Conservation (phyloP, 2,329 filamentous ascomycete genomes). For the Paraphaeosphaeria minitans region DNA sequence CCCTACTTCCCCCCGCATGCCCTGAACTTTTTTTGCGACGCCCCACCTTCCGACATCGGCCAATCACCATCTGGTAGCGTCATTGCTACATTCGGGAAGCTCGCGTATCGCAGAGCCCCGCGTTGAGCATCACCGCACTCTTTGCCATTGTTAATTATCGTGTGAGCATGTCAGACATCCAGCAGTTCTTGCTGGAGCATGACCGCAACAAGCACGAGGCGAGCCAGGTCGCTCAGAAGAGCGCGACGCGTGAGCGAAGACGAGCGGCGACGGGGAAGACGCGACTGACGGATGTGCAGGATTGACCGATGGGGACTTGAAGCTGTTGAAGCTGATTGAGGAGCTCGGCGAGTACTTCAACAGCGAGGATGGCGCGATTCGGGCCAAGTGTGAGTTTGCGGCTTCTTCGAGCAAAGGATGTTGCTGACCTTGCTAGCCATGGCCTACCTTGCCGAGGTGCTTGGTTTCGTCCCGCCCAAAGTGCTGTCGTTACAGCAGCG, state of each 20-base stretch:
- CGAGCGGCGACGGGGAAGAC: slow-evolving; percentile 14
- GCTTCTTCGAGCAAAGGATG: slow-evolving; percentile 35
- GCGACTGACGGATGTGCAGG: slow-evolving; percentile 48
- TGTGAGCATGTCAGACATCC: slow-evolving; percentile 57
- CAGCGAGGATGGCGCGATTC: slow-evolving; percentile 64
- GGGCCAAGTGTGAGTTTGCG: slow-evolving; percentile 59
- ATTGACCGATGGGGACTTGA: slow-evolving; percentile 64
- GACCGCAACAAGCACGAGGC: slow-evolving; percentile 56
- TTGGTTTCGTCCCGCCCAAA: slow-evolving; percentile 57
- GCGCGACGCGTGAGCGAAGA: slow-evolving; percentile 46
- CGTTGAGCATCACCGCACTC: slow-evolving; percentile 5
- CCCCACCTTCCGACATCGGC: slow-evolving; percentile 27
- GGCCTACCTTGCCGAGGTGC: slow-evolving; percentile 58
- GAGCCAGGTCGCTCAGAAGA: slow-evolving; percentile 48
- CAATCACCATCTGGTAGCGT: slow-evolving; percentile 22
- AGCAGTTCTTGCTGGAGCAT: slow-evolving; percentile 58
- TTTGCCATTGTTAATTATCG: slow-evolving; percentile 1
- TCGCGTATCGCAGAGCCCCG: slow-evolving; percentile 8
- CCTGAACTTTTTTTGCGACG: slow-evolving; percentile 17
- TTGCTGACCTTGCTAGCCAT: slow-evolving; percentile 44
- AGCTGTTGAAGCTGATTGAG: slow-evolving; percentile 66
- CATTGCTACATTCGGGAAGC: slow-evolving; percentile 5
- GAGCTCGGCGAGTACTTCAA: slow-evolving; percentile 70
- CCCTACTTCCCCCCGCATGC: slow-evolving; percentile 9
- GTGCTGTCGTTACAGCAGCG: slow-evolving; percentile 65